phyloP scores from a whole-genome alignment of 208 protist genomes.

The Naegleria fowleri region DNA sequence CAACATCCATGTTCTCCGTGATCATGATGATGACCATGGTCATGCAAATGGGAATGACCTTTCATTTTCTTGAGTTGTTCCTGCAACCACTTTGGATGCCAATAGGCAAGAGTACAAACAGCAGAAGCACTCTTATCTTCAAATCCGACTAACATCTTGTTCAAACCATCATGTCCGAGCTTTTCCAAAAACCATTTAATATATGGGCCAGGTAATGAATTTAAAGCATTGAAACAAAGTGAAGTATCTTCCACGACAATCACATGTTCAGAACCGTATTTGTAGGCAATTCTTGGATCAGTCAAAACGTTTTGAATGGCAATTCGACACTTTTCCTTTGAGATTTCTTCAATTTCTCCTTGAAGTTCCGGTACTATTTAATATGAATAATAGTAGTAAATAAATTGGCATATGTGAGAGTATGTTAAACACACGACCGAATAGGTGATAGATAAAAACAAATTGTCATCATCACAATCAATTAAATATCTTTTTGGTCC shows the following conservation, averaged over 20 bases:
- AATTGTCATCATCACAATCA: too few species aligned
- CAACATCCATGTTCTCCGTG: neutral
- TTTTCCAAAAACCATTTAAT: conserved; percentile 95
- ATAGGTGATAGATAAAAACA: too few species aligned
- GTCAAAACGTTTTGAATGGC: conserved; percentile 57
- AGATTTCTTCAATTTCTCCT: conserved; percentile 75
- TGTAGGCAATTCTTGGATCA: neutral
- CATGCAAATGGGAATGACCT: neutral
- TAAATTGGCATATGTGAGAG: too few species aligned
- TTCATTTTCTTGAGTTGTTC: neutral
- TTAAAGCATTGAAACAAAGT: conserved; percentile 90
- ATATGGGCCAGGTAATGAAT: conserved; percentile 93
- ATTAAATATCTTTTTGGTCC: too few species aligned
- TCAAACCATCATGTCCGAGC: conserved; percentile 75
- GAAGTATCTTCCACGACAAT: conserved; percentile 93
- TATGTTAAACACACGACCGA: too few species aligned
- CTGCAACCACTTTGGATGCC: neutral
- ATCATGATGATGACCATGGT: neutral
- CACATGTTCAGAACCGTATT: conserved; percentile 24
- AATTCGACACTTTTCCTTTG: conserved; percentile 77
- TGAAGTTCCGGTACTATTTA: conserved; percentile 87
- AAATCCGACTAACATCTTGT: conserved; percentile 80
- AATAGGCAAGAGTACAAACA: conserved; percentile 65
- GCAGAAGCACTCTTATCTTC: conserved; percentile 72
- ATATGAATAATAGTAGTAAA: too few species aligned